Evolutionary conservation across 2,329 filamentous ascomycete species (phyloP), one percentile per base, ranked within the genome.

Genomic region (Ceratocystis alfenasii): DNA sequence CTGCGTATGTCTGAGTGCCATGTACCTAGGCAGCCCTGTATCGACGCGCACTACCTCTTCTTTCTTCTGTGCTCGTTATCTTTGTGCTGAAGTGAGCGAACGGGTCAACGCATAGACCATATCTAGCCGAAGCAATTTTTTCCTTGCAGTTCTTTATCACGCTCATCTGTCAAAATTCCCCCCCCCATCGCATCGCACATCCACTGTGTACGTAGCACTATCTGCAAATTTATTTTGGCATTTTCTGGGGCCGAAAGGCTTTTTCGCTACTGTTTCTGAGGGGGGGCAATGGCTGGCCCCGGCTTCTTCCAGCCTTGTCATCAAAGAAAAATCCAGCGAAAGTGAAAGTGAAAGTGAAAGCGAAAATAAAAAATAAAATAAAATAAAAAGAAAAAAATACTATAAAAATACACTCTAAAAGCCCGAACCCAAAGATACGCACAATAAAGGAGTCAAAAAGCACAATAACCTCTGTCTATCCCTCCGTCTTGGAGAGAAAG

Each of bases 71-170:
- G 46, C 20, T 55, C 20, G 50, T 55, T 55, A 55, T 55, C 50
- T 25, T 3, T 15, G 5, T 30, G 50, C 50, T 30, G 10, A 55
- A 55, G 36, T 41, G 36, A 15, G 36, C 46, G 50, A 55, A 55
- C 50, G 50, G 50, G 50, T 55, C 50, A 25, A 55, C 50, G 50
- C 50, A 55, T 55, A 25, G 50, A 25, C 25, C 50, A 55, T 5
- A 55, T 55, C 50, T 55, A 55, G 50, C 50, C 50, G 50, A 55
- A 30, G 50, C 20, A 55, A 55, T 55, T 55, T 55, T 55, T 55
- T 55, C 50, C 50, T 55, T 20, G 50, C 20, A 28, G 50, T 55
- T 55, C 12, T 55, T 17, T 55, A 25, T 55, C 25, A 15, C 33
- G 25, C 36, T n/a, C 33, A 12, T 41, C 59, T 25, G 22, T 45